Percentiles rank a stretch among this genome's conserved stretches.
These are phyloP conservation scores for Mortierella sp. DNA, from an alignment of 371 early-diverging fungal genomes.

Conservation along the genomic window DNA sequence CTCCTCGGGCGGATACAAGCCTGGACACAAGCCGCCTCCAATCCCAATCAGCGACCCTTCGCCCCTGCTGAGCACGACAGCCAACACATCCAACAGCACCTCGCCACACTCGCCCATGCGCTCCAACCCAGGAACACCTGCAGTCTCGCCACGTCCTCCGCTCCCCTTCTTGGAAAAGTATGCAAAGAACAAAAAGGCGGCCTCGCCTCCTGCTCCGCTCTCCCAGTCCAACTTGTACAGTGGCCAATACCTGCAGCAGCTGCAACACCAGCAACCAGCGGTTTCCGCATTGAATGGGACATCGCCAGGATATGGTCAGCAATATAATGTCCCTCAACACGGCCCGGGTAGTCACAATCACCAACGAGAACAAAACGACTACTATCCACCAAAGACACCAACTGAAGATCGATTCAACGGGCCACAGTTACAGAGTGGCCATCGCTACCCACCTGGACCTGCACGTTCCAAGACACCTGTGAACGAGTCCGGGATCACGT, in stretches of 20 bases:
- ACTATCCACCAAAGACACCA: constrained; percentile 11
- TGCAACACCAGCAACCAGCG: neutral
- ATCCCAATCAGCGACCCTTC: constrained; percentile 15
- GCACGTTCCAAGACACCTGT: constrained; percentile 13
- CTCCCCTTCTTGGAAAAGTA: constrained; percentile 54
- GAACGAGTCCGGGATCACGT: neutral
- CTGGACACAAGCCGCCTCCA: constrained; percentile 30
- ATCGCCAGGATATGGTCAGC: neutral
- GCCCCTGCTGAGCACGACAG: neutral
- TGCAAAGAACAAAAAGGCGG: constrained; percentile 36
- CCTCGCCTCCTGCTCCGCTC: constrained; percentile 28
- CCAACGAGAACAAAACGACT: constrained; percentile 19
- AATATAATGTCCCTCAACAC: constrained; percentile 3
- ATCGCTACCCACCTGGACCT: neutral
- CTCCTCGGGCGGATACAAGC: constrained; percentile 37
- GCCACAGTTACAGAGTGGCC: neutral
- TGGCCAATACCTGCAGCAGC: neutral
- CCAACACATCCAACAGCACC: neutral
- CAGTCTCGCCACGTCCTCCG: constrained; percentile 11
- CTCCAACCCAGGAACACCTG: neutral
- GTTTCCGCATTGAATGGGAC: neutral
- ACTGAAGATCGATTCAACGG: neutral
- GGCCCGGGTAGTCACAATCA: constrained; percentile 8
- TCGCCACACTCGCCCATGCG: constrained; percentile 19
- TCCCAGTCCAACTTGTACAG: constrained; percentile 9